Conservation (phyloP, 2,329 filamentous ascomycete species). For the Neurospora sp. region DNA sequence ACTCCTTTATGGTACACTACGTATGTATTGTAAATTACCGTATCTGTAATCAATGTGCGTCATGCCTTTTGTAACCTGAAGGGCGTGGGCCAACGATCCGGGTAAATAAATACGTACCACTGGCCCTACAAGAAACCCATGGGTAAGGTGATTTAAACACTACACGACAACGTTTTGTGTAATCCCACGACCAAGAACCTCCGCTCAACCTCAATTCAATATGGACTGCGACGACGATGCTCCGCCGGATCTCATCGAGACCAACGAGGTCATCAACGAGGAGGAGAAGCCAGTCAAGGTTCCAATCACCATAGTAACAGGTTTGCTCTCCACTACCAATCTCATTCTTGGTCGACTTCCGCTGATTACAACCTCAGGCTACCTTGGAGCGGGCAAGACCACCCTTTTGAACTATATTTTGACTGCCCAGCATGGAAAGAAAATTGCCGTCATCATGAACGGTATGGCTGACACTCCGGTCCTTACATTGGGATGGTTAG, state of each 20-base stretch:
- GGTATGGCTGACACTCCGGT: constrained; percentile 36
- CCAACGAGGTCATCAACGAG: constrained; percentile 28
- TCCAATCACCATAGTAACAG: constrained; percentile 77
- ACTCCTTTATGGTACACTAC: background rate
- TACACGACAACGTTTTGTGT: background rate
- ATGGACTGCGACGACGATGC: constrained; percentile 59
- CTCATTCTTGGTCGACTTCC: background rate
- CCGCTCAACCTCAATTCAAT: constrained; percentile 7
- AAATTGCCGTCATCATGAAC: constrained; percentile 95
- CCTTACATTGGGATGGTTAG: constrained; percentile 6
- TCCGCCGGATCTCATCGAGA: constrained; percentile 53
- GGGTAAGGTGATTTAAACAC: background rate
- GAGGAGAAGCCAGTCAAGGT: constrained; percentile 54
- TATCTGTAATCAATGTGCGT: background rate
- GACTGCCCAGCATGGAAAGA: constrained; percentile 91
- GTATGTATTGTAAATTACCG: background rate
- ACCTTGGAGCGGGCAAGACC: constrained; percentile 91
- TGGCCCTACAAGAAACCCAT: background rate
- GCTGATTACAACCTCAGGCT: constrained; percentile 45
- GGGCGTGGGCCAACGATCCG: background rate
- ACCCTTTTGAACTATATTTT: constrained; percentile 94
- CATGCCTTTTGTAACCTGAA: background rate
- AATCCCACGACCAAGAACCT: background rate
- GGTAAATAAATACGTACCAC: background rate
- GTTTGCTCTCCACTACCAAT: constrained; percentile 36